These are phyloP conservation scores for Cordyceps tenuipes DNA, from an alignment of 2,329 filamentous ascomycete species.

Conservation along the genomic window DNA sequence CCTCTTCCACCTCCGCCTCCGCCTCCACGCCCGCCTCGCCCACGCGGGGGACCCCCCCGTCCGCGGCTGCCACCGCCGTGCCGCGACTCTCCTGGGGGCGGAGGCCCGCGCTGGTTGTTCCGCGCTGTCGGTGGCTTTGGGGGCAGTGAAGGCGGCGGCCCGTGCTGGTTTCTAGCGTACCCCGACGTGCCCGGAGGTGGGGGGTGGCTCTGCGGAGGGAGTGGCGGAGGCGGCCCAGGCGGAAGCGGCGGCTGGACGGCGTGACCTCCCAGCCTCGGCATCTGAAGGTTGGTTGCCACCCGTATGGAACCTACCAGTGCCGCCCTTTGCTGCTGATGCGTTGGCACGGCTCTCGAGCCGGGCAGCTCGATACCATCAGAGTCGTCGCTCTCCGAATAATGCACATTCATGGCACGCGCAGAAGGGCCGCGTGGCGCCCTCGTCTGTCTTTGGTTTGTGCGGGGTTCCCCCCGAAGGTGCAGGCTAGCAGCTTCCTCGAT, in stretches of 20 bases:
- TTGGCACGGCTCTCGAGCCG: slow-evolving; percentile 24
- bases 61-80: not conserved
- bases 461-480: slow-evolving; percentile 18
- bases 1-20: slow-evolving; percentile 18
- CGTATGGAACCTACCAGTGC: slow-evolving; percentile 27
- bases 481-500: slow-evolving; percentile 26
- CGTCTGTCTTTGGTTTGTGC: slow-evolving; percentile 20
- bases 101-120: slow-evolving; percentile 23
- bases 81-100: slow-evolving; percentile 15
- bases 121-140: slow-evolving; percentile 7
- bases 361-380: slow-evolving; percentile 36
- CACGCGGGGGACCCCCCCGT: not conserved
- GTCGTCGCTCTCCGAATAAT: slow-evolving; percentile 40
- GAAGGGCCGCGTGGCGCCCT: slow-evolving; percentile 26
- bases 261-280: slow-evolving; percentile 19
- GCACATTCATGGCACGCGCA: slow-evolving; percentile 29
- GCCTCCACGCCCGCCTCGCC: slow-evolving; percentile 19
- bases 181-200: slow-evolving; percentile 19
- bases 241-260: slow-evolving; percentile 29
- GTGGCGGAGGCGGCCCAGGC: slow-evolving; percentile 28
- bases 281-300: slow-evolving; percentile 33
- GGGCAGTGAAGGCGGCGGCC: slow-evolving; percentile 13
- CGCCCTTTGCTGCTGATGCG: slow-evolving; percentile 17
- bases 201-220: slow-evolving; percentile 18
- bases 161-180: slow-evolving; percentile 10